Conservation (phyloP, 116 monocot genomes). For the Iris pallida region DNA sequence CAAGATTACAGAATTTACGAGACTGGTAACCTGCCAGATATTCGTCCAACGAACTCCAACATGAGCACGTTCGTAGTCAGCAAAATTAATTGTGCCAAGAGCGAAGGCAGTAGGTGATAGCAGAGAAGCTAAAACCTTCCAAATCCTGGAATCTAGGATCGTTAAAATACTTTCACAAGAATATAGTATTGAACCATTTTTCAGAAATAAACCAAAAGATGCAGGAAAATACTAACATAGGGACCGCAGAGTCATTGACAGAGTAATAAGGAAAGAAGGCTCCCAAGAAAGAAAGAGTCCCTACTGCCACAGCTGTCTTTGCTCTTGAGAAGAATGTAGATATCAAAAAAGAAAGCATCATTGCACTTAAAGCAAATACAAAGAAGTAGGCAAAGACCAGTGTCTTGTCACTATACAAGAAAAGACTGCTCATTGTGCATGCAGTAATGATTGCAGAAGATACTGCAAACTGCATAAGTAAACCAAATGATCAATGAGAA, state of each 20-base stretch:
- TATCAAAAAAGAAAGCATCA: conserved; percentile 78
- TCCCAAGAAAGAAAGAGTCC: conserved; percentile 75
- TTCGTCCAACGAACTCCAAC: conserved; percentile 91
- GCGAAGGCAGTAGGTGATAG: conserved; percentile 91
- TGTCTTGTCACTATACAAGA: conserved; percentile 82
- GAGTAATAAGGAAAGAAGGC: conserved; percentile 86
- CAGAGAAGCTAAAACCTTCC: conserved; percentile 75
- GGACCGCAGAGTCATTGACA: conserved; percentile 66
- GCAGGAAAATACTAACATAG: conserved; percentile 51
- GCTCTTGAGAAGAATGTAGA: conserved; percentile 87
- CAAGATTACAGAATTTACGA: not conserved
- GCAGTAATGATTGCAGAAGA: conserved; percentile 82
- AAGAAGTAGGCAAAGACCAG: conserved; percentile 84
- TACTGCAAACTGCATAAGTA: conserved; percentile 71
- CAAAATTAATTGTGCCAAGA: conserved; percentile 88
- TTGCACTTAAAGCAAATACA: conserved; percentile 70
- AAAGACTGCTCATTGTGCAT: conserved; percentile 83
- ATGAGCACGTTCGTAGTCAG: conserved; percentile 96
- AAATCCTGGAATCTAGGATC: conserved; percentile 34
- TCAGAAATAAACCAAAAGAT: not conserved
- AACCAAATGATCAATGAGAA: conserved; percentile 4
- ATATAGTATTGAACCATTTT: not conserved
- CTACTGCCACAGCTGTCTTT: conserved; percentile 86
- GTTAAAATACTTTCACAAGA: conserved; percentile 2
- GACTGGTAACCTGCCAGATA: conserved; percentile 67